phyloP scores from a whole-genome alignment of 768 basidiomycete species.

The Hygrophorus russula region DNA sequence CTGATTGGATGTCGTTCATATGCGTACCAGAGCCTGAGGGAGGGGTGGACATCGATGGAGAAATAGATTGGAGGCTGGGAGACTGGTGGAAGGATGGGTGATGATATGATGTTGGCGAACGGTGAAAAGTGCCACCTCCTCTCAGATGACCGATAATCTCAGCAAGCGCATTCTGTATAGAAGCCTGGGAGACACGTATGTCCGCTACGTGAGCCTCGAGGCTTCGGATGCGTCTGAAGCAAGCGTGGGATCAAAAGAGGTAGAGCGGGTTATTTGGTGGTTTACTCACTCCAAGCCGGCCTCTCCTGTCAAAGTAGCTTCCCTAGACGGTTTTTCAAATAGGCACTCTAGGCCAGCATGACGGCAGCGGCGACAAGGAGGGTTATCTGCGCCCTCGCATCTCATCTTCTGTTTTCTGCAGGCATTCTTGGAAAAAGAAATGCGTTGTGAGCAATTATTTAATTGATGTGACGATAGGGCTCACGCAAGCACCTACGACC shows the following conservation, averaged over 20 bases:
- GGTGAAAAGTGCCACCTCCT: slow-evolving; percentile 29
- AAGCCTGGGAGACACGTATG: slow-evolving; percentile 58
- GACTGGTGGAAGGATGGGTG: slow-evolving; percentile 50
- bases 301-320: slow-evolving; percentile 80
- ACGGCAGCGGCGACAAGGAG: slow-evolving; percentile 90
- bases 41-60: slow-evolving; percentile 42
- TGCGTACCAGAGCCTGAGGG: slow-evolving; percentile 23
- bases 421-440: slow-evolving; percentile 54
- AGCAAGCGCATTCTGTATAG: slow-evolving; percentile 69
- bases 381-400: slow-evolving; percentile 92
- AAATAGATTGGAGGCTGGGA: slow-evolving; percentile 42
- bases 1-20: slow-evolving; percentile 19
- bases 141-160: slow-evolving; percentile 77
- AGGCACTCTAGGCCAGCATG: slow-evolving; percentile 86
- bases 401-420: slow-evolving; percentile 97
- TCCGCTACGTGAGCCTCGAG: slow-evolving; percentile 82
- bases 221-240: slow-evolving; percentile 73
- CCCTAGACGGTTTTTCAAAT: slow-evolving; percentile 87
- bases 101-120: slow-evolving; percentile 56
- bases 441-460: slow-evolving; percentile 11
- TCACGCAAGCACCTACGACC: slow-evolving; percentile 66
- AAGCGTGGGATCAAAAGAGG: neutral
- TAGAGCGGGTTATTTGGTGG: neutral
- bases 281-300: slow-evolving; percentile 74
- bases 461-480: slow-evolving; percentile 13